A percentile compares a stretch with the other conserved stretches of the same genome.
Evolutionary conservation across 306 rosid species (phyloP).

Genomic region (apple (Malus domestica)): ASM211411v1 NC_041789.1:24335001-24335500

Average conservation of each 20-base stretch:
- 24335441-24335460: too few species aligned
- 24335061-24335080: slow-evolving; percentile 20
- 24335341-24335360: too few species aligned
- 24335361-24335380: too few species aligned
- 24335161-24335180: slow-evolving; percentile 35
- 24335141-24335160: slow-evolving; percentile 35
- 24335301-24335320: too few species aligned
- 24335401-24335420: too few species aligned
- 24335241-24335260: background rate
- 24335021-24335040: slow-evolving; percentile 17
- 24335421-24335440: too few species aligned
- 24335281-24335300: too few species aligned
- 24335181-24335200: slow-evolving; percentile 29
- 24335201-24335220: slow-evolving; percentile 22
- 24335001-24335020: slow-evolving; percentile 10
- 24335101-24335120: slow-evolving; percentile 38
- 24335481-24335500: too few species aligned
- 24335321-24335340: too few species aligned
- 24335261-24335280: background rate
- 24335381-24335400: too few species aligned
- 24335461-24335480: too few species aligned
- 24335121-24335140: slow-evolving; percentile 30
- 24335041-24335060: background rate
- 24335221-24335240: background rate
- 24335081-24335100: slow-evolving; percentile 17